A percentile compares a stretch with the other conserved stretches of the same genome.
Conservation (phyloP, 352 stramenopile species). For the Pythium angustatum region DNA sequence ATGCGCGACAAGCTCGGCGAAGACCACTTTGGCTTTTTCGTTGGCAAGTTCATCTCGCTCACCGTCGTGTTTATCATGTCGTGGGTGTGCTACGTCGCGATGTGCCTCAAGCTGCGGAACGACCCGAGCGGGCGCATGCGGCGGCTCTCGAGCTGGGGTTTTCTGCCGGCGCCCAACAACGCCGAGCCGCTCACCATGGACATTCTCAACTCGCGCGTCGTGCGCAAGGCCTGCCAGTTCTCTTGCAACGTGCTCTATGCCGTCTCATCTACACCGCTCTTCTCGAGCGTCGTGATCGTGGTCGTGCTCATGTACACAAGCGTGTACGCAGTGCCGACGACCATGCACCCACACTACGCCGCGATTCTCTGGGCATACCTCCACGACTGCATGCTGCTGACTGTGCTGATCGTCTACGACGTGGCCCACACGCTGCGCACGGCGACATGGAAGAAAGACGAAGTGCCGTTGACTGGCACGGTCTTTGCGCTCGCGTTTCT, state of each 20-base stretch:
- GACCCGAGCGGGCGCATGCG: conserved; percentile 63
- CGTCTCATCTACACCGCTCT: conserved; percentile 58
- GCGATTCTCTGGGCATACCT: conserved; percentile 67
- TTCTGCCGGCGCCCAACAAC: conserved; percentile 53
- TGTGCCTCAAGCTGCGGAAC: conserved; percentile 69
- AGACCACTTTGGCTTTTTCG: conserved; percentile 64
- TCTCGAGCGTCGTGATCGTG: conserved; percentile 65
- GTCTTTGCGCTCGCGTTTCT: conserved; percentile 54
- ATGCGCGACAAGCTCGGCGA: conserved; percentile 59
- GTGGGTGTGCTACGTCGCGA: conserved; percentile 66
- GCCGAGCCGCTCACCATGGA: conserved; percentile 57
- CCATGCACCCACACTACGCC: conserved; percentile 74
- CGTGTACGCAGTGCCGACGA: conserved; percentile 49
- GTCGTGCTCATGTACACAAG: conserved; percentile 51
- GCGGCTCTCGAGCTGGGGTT: conserved; percentile 57
- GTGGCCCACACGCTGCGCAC: conserved; percentile 67
- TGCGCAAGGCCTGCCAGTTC: conserved; percentile 71
- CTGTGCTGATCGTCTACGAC: conserved; percentile 65
- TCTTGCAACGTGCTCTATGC: conserved; percentile 75
- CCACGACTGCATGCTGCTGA: conserved; percentile 57
- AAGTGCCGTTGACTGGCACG: conserved; percentile 55
- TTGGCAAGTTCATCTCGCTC: conserved; percentile 56
- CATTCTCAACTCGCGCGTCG: conserved; percentile 71
- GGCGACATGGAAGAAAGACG: conserved; percentile 67
- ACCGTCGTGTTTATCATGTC: conserved; percentile 61